phyloP scores from a whole-genome alignment of 164 flowering plant genomes.

The Annona cherimola region DNA sequence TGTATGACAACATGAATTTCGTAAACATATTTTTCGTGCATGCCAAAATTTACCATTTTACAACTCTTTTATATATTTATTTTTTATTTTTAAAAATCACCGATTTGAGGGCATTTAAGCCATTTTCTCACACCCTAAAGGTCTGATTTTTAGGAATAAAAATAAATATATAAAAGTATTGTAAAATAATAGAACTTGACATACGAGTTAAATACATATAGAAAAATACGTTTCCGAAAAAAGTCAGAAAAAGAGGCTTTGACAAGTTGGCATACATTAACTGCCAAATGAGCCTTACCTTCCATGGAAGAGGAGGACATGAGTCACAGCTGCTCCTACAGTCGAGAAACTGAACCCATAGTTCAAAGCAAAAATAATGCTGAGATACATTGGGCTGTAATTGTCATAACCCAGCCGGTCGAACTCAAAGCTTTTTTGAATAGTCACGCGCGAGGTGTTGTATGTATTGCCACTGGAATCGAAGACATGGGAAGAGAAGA shows the following conservation, averaged over 20 bases:
- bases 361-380: constrained; percentile 34
- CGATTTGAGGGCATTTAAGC: too few relatives aligned
- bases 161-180: too few relatives aligned
- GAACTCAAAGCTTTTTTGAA: constrained; percentile 22
- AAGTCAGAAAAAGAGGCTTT: background rate
- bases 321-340: constrained; percentile 44
- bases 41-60: background rate
- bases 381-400: constrained; percentile 46
- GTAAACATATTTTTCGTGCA: background rate
- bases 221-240: background rate
- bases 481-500: constrained; percentile 40
- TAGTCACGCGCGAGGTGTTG: constrained; percentile 30
- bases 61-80: too few relatives aligned
- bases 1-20: background rate
- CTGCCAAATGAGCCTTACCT: constrained; percentile 4
- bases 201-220: too few relatives aligned
- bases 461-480: constrained; percentile 30
- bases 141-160: too few relatives aligned
- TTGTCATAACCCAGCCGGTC: constrained; percentile 29
- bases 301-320: constrained; percentile 57
- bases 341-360: constrained; percentile 55
- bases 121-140: background rate
- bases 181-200: too few relatives aligned
- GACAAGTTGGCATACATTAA: background rate
- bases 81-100: too few relatives aligned